Evolutionary conservation across 177 flowering plant genomes (phyloP), one percentile per base, ranked within the genome.

Genomic region (Vitis hybrid): DNA sequence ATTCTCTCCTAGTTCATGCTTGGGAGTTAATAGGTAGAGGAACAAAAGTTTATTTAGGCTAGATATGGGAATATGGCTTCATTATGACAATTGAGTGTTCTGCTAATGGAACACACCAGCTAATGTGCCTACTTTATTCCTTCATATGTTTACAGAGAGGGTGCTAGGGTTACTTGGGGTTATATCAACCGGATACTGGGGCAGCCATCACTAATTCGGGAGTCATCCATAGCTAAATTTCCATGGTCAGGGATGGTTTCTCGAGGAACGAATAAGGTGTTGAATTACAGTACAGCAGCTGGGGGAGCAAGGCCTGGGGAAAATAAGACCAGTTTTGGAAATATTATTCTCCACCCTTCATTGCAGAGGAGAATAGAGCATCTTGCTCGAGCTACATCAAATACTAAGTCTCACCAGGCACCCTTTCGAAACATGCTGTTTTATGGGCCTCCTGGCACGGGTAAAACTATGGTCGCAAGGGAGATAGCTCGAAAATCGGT

Each of bases 341-440:
- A 83, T 72, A 77, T 92, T 69, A 70, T 90, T 74, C 89, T 91
- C 49, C 93, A 91, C 73, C 93, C 97, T 69, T 90, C 94, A 18
- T 70, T 94, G 72, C 84, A 88, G 70, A 89, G 76, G 77, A 86
- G 98, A 83, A 88, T 92, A 68, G 87, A 87, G 80, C 93, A 87
- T n/a, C 97, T 92, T 77, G 98, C 94, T 62, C 82, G 93, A 72
- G 98, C 98, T 58, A 93, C 98, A 51, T 77, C 90, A 68, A 93
- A 93, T 76, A 93, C 97, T 64, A 93, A 90, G 76, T 63, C 83
- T 72, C 97, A 90, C 73, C 84, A 92, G 79, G 98, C 98, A 67
- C 98, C 98, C n/a, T 93, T 93, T 39, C 89, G 97, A n/a, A 93
- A 91, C 78, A 91, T 93, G 98, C 80, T 93, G 29, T 93, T 93